Conservation (phyloP, 2,329 filamentous ascomycete genomes). For the Penicillium sp. region DNA sequence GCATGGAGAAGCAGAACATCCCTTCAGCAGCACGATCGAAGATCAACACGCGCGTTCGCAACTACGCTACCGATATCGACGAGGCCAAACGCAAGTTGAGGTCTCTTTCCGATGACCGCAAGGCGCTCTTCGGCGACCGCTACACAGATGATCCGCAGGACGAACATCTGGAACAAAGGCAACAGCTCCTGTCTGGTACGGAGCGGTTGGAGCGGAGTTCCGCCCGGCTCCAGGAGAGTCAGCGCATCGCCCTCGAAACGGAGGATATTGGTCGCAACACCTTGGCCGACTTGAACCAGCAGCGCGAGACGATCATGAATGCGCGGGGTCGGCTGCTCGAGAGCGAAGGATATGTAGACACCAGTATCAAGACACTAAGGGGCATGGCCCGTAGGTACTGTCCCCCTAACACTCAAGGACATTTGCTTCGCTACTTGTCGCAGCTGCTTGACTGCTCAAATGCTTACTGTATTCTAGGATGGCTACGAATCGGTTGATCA, state of each 20-base stretch:
- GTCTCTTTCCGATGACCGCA: constrained; percentile 66
- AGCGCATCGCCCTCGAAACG: constrained; percentile 84
- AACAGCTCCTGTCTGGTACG: constrained; percentile 83
- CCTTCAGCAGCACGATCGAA: constrained; percentile 72
- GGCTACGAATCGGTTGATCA: constrained; percentile 99
- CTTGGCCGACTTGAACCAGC: constrained; percentile 69
- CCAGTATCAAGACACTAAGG: constrained; percentile 92
- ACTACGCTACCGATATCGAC: constrained; percentile 82
- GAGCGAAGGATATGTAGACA: constrained; percentile 92
- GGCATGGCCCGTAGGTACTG: constrained; percentile 98
- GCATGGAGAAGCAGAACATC: constrained; percentile 93
- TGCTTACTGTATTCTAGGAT: too few relatives aligned
- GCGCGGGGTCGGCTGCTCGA: constrained; percentile 67
- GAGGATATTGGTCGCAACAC: constrained; percentile 82
- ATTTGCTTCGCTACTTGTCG: too few relatives aligned
- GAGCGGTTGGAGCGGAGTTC: constrained; percentile 81
- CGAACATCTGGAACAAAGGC: constrained; percentile 80
- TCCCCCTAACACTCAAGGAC: too few relatives aligned
- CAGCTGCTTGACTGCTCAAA: too few relatives aligned
- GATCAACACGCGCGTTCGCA: constrained; percentile 86
- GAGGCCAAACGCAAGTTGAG: constrained; percentile 67
- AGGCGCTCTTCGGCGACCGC: constrained; percentile 74
- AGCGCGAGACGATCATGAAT: constrained; percentile 77
- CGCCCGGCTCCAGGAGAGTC: constrained; percentile 70
- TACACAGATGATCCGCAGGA: constrained; percentile 82